Base-by-base conservation (phyloP, 345 rosid genomes). In the Pseudoturritis turrita region DNA sequence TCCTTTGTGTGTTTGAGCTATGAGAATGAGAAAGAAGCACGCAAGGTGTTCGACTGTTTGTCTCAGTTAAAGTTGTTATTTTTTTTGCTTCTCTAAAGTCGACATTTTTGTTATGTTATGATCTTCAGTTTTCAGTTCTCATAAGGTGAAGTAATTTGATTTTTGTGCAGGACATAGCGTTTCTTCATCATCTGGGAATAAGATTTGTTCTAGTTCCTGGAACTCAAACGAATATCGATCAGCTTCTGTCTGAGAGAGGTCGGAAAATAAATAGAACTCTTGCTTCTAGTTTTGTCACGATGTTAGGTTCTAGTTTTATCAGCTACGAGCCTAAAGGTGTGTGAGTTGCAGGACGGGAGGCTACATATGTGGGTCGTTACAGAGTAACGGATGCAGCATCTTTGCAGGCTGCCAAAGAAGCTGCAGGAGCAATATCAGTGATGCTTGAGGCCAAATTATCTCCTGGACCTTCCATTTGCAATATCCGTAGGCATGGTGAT, bases 361-460 rank as follows among this genome's bases (percentile, higher is more conserved):
- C 92, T 33, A 85, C 86, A 68, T 84, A 89, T 82, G 80, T 76
- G 6, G 99, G 96, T 10, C 89, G 77, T 40, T 89, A 89, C 70
- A 88, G 99, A 83, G 85, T 91, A 22, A 91, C 97, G 15, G 99
- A 95, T 63, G 11, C 83, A 9, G 91, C 85, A 73, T 88, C 97
- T 14, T 81, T 95, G 44, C 88, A 86, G 47, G 97, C 98, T 33
- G 93, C 97, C 4, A 88, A 83, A 84, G 97, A 95, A 85, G 97
- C 99, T 14, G 90, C 98, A 6, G 98, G 99, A 28, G 90, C 89
- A 50, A 91, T 89, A 71, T 89, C 91, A 3, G 74, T 88, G 74
- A 83, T 89, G 91, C 86, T 95, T 47, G 99, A 95, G 76, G 96
- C 98, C 4, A 95, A 95, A 63, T 86, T 95, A 62, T 95, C 98